phyloP scores from a whole-genome alignment of 768 basidiomycete genomes.

The Tulasnella sp. region DNA sequence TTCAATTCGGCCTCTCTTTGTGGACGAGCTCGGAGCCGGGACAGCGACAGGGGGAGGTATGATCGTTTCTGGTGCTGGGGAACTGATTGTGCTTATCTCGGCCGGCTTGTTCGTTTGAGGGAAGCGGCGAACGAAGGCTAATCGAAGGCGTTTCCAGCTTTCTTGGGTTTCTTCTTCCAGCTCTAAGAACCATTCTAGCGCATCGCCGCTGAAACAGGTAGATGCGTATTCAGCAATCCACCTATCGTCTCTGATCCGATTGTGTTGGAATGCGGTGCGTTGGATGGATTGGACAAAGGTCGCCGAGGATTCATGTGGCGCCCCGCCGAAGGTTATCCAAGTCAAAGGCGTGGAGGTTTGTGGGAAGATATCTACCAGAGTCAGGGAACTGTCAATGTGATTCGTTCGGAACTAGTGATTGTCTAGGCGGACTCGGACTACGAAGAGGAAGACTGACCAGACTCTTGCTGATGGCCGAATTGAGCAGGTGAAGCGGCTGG shows the following conservation, averaged over 20 bases:
- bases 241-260: not conserved
- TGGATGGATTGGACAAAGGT: not conserved
- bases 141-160: not conserved
- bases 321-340: not conserved
- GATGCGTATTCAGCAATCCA: not conserved
- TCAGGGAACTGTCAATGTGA: not conserved
- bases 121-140: not conserved
- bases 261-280: not conserved
- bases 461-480: too few species aligned
- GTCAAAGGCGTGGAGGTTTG: not conserved
- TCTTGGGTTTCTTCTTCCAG: constrained; percentile 2
- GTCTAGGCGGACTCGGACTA: too few species aligned
- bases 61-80: not conserved
- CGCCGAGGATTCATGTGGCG: not conserved
- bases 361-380: not conserved
- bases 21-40: too few species aligned
- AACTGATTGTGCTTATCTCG: not conserved
- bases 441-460: too few species aligned
- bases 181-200: not conserved
- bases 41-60: not conserved
- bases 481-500: too few species aligned
- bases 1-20: not conserved
- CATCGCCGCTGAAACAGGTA: not conserved
- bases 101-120: not conserved
- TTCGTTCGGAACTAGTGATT: not conserved